These are phyloP conservation scores for Alternaria brassicicola DNA, from an alignment of 2,329 filamentous ascomycete genomes.

Conservation along the genomic window DNA sequence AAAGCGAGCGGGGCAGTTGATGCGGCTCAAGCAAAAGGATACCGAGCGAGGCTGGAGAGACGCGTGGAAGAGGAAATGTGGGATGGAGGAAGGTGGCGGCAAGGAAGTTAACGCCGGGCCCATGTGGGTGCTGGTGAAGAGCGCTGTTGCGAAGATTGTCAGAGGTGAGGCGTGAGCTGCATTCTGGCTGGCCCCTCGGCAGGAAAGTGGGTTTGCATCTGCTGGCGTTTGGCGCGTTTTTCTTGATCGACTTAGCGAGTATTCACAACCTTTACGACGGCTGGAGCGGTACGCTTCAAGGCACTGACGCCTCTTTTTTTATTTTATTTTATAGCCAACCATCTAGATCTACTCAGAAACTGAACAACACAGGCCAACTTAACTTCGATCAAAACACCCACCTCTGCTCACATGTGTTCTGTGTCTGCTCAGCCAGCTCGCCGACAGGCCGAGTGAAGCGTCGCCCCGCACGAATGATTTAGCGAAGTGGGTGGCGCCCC, in stretches of 20 bases:
- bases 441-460: background rate
- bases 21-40: constrained; percentile 28
- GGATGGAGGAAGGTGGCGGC: constrained; percentile 24
- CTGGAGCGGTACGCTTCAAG: constrained; percentile 1
- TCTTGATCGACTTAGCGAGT: background rate
- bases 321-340: too few species aligned
- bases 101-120: constrained; percentile 34
- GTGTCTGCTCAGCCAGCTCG: background rate
- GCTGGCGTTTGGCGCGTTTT: constrained; percentile 5
- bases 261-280: constrained; percentile 2
- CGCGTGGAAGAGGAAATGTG: constrained; percentile 33
- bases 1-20: constrained; percentile 28
- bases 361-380: background rate
- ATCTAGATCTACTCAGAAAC: background rate
- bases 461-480: background rate
- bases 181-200: background rate
- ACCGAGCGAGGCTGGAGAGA: constrained; percentile 31
- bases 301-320: background rate
- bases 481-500: constrained; percentile 9
- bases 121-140: constrained; percentile 38
- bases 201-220: background rate
- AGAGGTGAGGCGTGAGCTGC: constrained; percentile 29
- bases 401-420: background rate
- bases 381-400: background rate
- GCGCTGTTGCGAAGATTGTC: constrained; percentile 31